phyloP scores from a whole-genome alignment of 257 asterid genomes.

The Solanum verrucosum region DNA sequence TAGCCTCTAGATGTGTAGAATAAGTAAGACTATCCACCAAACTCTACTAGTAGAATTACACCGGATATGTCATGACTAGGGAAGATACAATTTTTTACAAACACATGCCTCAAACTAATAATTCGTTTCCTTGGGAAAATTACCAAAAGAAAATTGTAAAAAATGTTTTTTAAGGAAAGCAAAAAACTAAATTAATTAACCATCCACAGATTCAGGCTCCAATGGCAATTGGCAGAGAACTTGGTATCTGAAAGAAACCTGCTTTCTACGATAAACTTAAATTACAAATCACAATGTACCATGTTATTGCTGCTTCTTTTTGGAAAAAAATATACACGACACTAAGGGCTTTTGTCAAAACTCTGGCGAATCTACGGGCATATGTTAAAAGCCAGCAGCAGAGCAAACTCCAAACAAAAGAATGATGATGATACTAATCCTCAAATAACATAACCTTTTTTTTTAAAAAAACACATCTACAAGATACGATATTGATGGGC shows the following conservation, averaged over 20 bases:
- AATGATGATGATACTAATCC: slow-evolving; percentile 38
- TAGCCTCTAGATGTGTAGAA: too few relatives aligned
- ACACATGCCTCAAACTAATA: neutral
- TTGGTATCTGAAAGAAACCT: neutral
- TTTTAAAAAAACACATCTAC: slow-evolving; percentile 51
- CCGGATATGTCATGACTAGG: too few relatives aligned
- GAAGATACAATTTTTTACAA: too few relatives aligned
- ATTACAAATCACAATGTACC: slow-evolving; percentile 39
- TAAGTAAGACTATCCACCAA: too few relatives aligned
- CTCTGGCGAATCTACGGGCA: slow-evolving; percentile 34
- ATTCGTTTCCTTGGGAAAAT: neutral
- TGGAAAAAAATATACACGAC: slow-evolving; percentile 43
- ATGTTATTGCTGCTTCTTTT: slow-evolving; percentile 39
- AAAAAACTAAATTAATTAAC: too few relatives aligned
- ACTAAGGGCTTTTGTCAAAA: slow-evolving; percentile 26
- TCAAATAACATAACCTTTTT: slow-evolving; percentile 48
- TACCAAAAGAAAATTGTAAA: neutral
- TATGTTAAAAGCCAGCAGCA: slow-evolving; percentile 41
- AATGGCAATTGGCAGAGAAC: neutral
- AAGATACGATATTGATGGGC: slow-evolving; percentile 24
- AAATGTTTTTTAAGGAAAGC: neutral
- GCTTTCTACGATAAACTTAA: slow-evolving; percentile 5
- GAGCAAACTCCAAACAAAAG: slow-evolving; percentile 35
- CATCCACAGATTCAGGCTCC: neutral
- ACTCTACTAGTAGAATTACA: too few relatives aligned